Evolutionary conservation across 495 filamentous ascomycete species (phyloP).

Genomic region (Hyaloscypha hepaticicola): DNA sequence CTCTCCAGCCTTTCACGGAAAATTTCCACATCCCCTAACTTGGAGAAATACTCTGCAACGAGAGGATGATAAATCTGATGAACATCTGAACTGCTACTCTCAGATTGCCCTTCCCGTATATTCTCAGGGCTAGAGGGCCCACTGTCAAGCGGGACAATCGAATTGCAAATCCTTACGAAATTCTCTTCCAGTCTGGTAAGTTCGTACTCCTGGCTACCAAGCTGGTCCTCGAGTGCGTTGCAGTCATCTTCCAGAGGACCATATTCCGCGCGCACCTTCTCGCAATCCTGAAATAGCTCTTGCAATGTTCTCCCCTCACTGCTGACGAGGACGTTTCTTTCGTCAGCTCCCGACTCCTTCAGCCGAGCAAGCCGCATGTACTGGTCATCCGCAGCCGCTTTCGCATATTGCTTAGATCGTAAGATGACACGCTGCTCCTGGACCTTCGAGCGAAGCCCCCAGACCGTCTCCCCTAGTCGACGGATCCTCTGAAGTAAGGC

Average conservation of each 20-base stretch:
- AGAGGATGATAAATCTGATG: conserved; percentile 6
- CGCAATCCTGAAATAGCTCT: conserved; percentile 11
- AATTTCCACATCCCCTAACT: conserved; percentile 14
- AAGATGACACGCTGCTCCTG: conserved; percentile 13
- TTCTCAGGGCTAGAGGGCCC: not conserved
- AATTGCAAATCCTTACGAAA: not conserved
- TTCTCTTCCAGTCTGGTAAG: conserved; percentile 11
- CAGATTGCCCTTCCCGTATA: not conserved
- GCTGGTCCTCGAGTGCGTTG: conserved; percentile 12
- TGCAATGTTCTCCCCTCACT: not conserved
- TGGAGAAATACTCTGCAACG: conserved; percentile 3
- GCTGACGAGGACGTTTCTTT: not conserved
- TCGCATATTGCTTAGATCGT: conserved; percentile 4
- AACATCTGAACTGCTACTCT: not conserved
- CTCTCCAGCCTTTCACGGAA: conserved; percentile 7
- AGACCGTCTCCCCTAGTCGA: not conserved
- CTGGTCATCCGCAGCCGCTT: conserved; percentile 3
- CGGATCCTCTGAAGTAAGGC: not conserved
- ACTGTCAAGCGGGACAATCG: not conserved
- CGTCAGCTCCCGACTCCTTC: not conserved
- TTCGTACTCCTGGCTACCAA: not conserved
- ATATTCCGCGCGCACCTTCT: conserved; percentile 1
- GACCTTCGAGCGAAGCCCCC: conserved; percentile 1
- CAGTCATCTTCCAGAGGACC: conserved; percentile 17
- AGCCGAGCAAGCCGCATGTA: not conserved